Percentiles rank a stretch among this genome's conserved stretches.
Evolutionary conservation across 106 monocot species (phyloP).

Genomic region (Allium cepa): DNA sequence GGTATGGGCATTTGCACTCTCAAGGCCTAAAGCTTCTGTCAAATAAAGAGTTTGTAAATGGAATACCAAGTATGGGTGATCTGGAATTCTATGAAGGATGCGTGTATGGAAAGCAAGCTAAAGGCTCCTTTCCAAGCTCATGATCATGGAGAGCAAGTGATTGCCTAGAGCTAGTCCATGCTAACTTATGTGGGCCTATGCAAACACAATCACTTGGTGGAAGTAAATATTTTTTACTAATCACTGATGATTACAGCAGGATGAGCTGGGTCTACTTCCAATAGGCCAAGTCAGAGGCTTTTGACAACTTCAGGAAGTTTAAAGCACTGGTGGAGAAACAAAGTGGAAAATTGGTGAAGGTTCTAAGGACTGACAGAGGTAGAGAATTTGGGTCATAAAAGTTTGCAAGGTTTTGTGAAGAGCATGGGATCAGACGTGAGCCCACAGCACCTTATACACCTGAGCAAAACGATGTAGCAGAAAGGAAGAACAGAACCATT

Average conservation of each 20-base stretch:
- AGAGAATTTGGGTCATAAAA: too few species aligned
- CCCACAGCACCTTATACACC: too few species aligned
- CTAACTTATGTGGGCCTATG: not conserved
- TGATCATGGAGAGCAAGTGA: not conserved
- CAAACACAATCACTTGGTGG: not conserved
- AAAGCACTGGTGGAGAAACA: not conserved
- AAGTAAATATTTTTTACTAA: too few species aligned
- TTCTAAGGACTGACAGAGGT: too few species aligned
- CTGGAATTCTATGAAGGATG: not conserved
- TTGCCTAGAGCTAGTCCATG: not conserved
- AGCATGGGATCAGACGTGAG: too few species aligned
- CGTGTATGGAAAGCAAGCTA: not conserved
- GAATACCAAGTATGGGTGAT: not conserved
- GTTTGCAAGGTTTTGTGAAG: too few species aligned
- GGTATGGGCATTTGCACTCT: not conserved
- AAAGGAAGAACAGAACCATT: too few species aligned
- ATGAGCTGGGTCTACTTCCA: not conserved
- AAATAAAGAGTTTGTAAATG: not conserved
- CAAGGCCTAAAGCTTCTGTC: not conserved
- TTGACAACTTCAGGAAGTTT: not conserved
- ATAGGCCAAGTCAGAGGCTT: not conserved
- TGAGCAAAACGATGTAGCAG: too few species aligned
- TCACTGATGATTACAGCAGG: too few species aligned
- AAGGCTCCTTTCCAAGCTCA: not conserved
- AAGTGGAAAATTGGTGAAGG: too few species aligned